A percentile compares a stretch with the other conserved stretches of the same genome.
Evolutionary conservation across 441 rosid genomes (phyloP).

Genomic region (Pelargonium myrrhifolium): DNA sequence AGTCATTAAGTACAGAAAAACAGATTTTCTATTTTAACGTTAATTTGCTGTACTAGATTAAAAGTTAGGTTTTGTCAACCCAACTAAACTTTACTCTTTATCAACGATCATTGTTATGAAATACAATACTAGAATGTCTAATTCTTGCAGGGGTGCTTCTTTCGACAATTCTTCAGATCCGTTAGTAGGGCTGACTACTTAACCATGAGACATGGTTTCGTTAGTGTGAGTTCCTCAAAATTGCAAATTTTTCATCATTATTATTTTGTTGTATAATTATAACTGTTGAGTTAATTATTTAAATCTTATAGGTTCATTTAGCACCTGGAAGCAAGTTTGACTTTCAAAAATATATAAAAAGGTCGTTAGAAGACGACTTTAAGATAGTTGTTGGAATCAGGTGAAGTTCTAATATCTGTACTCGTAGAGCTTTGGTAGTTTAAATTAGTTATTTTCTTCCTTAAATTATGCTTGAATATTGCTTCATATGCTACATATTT

Average conservation of each 20-base stretch:
- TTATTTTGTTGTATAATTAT: background rate
- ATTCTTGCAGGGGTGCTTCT: slow-evolving; percentile 62
- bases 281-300: background rate
- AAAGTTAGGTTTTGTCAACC: background rate
- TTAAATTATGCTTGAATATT: slow-evolving; percentile 14
- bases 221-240: slow-evolving; percentile 46
- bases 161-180: slow-evolving; percentile 70
- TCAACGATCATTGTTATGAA: background rate
- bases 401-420: slow-evolving; percentile 24
- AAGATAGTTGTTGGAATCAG: slow-evolving; percentile 73
- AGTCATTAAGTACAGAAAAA: too few relatives aligned
- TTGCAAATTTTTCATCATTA: background rate
- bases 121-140: background rate
- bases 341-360: slow-evolving; percentile 70
- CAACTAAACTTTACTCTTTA: background rate
- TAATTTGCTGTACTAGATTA: background rate
- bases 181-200: slow-evolving; percentile 72
- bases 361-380: slow-evolving; percentile 55
- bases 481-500: background rate
- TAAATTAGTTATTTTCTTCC: slow-evolving; percentile 14
- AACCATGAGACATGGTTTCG: slow-evolving; percentile 85
- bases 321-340: slow-evolving; percentile 72
- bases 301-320: slow-evolving; percentile 54
- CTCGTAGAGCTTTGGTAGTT: slow-evolving; percentile 4
- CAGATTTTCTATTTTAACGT: background rate